Evolutionary conservation across 345 rosid species (phyloP), one percentile per base, ranked within the genome.

Genomic region (Garcia nutans): DNA sequence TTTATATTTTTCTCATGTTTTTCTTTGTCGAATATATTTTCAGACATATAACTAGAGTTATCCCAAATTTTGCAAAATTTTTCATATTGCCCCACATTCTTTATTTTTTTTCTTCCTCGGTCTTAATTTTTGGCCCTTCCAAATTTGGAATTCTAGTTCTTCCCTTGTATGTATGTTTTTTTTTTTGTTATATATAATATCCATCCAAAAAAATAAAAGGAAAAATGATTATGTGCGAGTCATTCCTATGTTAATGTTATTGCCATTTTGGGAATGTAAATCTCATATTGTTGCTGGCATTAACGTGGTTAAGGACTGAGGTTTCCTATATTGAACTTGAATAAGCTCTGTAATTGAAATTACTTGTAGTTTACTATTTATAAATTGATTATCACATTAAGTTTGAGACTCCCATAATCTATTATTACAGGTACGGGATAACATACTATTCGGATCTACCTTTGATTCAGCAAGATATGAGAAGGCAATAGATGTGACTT

Each of bases 401-500:
- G 45, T 77, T 69, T 42, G 68, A 78, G 70, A 74, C 56, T 57
- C 50, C 71, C 26, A 61, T 54, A 62, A 22, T 60, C 50, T 44
- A 50, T 71, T 55, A 47, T 70, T 85, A 70, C 84, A 96, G 99
- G 98, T 96, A 63, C 91, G 97, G 63, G 97, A 85, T 76, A 96
- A 96, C 82, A 93, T 96, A 80, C 82, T 96, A 74, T 96, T 96
- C 83, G 97, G 98, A 77, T 88, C 99, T 82, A 77, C 93, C 69
- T 93, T 85, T 80, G 97, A 93, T 73, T 77, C 86, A 22, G 84
- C 83, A 75, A 93, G 90, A 84, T 96, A 96, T 72, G 88, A 86
- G 81, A 89, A 85, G 86, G 89, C 93, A 71, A 88, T 93, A 82
- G 98, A 93, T 78, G 93, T 96, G 80, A 96, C 99, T 70, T 81